These are phyloP conservation scores for Coemansia sp. DNA, from an alignment of 192 early-diverging fungal species.

Conservation along the genomic window DNA sequence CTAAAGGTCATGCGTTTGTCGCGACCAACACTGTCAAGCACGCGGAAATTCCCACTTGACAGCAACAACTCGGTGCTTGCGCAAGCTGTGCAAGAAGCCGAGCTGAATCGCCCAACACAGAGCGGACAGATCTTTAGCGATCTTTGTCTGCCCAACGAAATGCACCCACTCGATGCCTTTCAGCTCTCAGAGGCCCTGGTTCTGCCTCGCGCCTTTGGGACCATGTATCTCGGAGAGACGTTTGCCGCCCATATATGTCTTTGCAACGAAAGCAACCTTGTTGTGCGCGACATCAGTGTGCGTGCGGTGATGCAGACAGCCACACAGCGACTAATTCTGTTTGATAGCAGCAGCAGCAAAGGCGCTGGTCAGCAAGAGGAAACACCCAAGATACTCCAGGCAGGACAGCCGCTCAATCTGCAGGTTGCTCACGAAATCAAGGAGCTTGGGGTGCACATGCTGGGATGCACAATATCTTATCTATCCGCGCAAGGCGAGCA, in stretches of 20 bases:
- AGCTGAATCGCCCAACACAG: slow-evolving; percentile 52
- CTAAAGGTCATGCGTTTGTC: slow-evolving; percentile 93
- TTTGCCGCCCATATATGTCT: slow-evolving; percentile 84
- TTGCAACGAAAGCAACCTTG: slow-evolving; percentile 75
- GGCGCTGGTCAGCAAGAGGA: slow-evolving; percentile 4
- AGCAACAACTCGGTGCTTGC: slow-evolving; percentile 29
- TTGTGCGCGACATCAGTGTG: slow-evolving; percentile 72
- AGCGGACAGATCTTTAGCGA: slow-evolving; percentile 37
- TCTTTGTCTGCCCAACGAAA: slow-evolving; percentile 30
- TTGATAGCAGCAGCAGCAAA: slow-evolving; percentile 57
- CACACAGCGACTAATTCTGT: slow-evolving; percentile 74
- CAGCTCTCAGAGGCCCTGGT: slow-evolving; percentile 68
- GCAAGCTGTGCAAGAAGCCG: slow-evolving; percentile 36
- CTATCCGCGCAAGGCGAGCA: slow-evolving; percentile 65
- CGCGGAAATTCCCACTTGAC: slow-evolving; percentile 52
- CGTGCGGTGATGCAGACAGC: slow-evolving; percentile 87
- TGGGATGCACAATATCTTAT: slow-evolving; percentile 88
- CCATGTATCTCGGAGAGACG: slow-evolving; percentile 93
- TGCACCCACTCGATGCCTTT: slow-evolving; percentile 59
- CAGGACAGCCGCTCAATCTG: slow-evolving; percentile 71
- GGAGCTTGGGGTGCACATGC: slow-evolving; percentile 88
- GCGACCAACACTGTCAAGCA: slow-evolving; percentile 65
- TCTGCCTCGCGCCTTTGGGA: slow-evolving; percentile 86
- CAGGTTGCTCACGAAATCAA: slow-evolving; percentile 93
- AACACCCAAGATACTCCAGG: slow-evolving; percentile 53